Conservation (phyloP, 2,329 filamentous ascomycete genomes). For the Aotearoamyces nothofagi region DNA sequence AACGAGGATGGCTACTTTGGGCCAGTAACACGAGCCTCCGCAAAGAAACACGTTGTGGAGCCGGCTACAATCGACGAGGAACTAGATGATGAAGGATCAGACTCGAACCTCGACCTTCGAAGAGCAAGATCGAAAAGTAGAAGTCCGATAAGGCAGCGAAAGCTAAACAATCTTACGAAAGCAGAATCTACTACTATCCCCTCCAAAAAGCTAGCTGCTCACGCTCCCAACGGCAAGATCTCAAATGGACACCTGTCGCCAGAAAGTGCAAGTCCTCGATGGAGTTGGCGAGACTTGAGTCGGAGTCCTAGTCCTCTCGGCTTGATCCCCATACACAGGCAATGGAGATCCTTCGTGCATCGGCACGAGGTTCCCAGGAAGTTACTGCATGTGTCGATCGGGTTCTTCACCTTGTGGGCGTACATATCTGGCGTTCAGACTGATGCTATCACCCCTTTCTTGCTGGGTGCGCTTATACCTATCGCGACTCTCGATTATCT, state of each 20-base stretch:
- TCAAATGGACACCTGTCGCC: conserved; percentile 60
- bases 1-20: conserved; percentile 50
- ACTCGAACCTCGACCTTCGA: conserved; percentile 13
- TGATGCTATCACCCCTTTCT: conserved; percentile 63
- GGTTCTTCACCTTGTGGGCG: conserved; percentile 79
- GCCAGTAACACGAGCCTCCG: conserved; percentile 63
- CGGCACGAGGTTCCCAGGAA: conserved; percentile 96
- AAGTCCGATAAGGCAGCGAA: conserved; percentile 25
- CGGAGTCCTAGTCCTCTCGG: conserved; percentile 86
- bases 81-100: conserved; percentile 26
- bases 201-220: conserved; percentile 16
- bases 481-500: conserved; percentile 71
- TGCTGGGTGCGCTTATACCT: conserved; percentile 68
- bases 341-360: conserved; percentile 86
- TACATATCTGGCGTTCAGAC: conserved; percentile 71
- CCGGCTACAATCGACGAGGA: conserved; percentile 46
- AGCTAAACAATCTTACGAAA: conserved; percentile 35
- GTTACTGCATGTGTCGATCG: conserved; percentile 85
- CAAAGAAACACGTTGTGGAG: conserved; percentile 40
- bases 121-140: conserved; percentile 18
- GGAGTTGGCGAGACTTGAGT: conserved; percentile 77
- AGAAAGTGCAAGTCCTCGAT: conserved; percentile 41
- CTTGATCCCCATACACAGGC: conserved; percentile 84
- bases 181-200: conserved; percentile 28
- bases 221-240: conserved; percentile 20